Conservation (phyloP, 805 yeast species). For the Barnettozyma wickerhamii region DNA sequence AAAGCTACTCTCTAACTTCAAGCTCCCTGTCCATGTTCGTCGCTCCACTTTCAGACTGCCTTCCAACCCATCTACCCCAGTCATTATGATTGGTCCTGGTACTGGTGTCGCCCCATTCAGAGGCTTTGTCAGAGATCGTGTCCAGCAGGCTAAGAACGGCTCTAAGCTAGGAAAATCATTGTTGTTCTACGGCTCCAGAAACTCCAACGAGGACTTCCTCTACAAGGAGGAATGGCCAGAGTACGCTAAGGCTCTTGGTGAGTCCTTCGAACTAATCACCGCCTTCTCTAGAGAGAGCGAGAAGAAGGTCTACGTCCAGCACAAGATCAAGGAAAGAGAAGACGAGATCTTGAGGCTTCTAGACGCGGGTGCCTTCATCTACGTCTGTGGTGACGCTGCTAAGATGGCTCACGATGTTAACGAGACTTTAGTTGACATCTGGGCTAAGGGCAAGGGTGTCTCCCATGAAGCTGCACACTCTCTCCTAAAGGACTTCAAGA, state of each 20-base stretch:
- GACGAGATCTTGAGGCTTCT: constrained; percentile 37
- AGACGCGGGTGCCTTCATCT: constrained; percentile 79
- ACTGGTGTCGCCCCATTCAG: constrained; percentile 99
- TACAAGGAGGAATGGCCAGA: constrained; percentile 89
- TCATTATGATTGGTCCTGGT: constrained; percentile 95
- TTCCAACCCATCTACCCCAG: constrained; percentile 73
- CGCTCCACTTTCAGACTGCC: constrained; percentile 95
- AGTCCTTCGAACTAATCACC: constrained; percentile 63
- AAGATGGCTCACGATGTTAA: constrained; percentile 95
- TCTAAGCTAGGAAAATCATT: constrained; percentile 64
- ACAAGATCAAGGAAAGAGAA: constrained; percentile 55
- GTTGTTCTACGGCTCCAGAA: constrained; percentile 87
- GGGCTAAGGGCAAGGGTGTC: constrained; percentile 59
- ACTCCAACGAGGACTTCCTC: constrained; percentile 70
- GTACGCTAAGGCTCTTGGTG: constrained; percentile 52
- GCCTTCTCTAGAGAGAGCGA: constrained; percentile 82
- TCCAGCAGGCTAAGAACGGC: constrained; percentile 43
- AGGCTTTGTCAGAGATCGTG: constrained; percentile 88
- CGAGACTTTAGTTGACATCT: constrained; percentile 55
- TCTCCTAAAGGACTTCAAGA: constrained; percentile 70
- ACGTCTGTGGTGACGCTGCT: constrained; percentile 96
- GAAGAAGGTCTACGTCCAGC: constrained; percentile 78
- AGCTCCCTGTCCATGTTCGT: constrained; percentile 88
- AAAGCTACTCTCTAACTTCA: constrained; percentile 37
- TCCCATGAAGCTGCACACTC: constrained; percentile 68